Evolutionary conservation across 768 basidiomycete species (phyloP), one percentile per base, ranked within the genome.

Genomic region (Sarcomyxa edulis): DNA sequence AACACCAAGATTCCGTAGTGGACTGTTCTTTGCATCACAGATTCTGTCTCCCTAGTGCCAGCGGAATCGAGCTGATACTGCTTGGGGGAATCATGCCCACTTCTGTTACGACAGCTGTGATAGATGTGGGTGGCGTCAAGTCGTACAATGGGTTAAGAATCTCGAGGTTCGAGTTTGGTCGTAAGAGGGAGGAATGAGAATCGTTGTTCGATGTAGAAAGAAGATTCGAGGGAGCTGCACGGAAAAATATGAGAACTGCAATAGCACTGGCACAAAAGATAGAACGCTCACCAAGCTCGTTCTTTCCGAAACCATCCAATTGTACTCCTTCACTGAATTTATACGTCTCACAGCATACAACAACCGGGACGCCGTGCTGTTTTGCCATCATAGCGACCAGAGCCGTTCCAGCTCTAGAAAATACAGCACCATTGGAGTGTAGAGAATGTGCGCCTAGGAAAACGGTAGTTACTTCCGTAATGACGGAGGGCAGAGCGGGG

Each of bases 341-440:
- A 67, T 98, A 98, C 4, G 96, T 99, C 63, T 98, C 96, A 51
- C 94, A 96, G 47, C 93, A 97, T 18, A 96, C 92, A 24, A 99
- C 78, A 6, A 98, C 93, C 4, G 96, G 95, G 0, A 97, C 85
- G 16, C 81, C 82, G 51, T 84, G 76, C 32, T 79, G 78, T 59
- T 89, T 90, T 1, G 91, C 89, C 72, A 97, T 81, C 94, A 98
- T 95, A 2, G 94, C 90, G 5, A 98, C 91, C 50, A 93, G 74
- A 0, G 95, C 95, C 3, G 94, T 98, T 19, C 96, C 96, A 0
- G 93, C 91, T 35, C 96, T 76, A 8, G 92, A 88, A 56, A 86
- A 95, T 3, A 98, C 87, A 2, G 91, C 81, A 6, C 96, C 96
- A 46, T 99, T 96, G 3, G 94, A 84, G 54, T 94, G 88, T 6